Conservation (phyloP, 371 early-diverging fungal genomes). For the Furculomyces boomerangus region DNA sequence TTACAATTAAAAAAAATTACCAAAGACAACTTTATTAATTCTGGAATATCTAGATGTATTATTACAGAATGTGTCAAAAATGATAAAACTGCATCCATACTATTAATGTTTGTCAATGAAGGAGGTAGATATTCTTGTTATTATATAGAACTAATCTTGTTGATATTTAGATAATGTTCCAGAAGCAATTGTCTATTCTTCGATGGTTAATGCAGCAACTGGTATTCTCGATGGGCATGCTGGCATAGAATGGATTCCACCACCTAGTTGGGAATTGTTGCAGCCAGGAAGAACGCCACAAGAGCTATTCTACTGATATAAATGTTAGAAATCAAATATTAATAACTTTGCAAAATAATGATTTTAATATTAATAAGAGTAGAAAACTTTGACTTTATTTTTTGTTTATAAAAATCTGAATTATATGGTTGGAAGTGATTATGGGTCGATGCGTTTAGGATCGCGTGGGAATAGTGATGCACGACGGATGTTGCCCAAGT, state of each 20-base stretch:
- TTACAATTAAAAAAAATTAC: slow-evolving; percentile 1
- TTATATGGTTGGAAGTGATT: slow-evolving; percentile 24
- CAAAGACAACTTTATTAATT: slow-evolving; percentile 6
- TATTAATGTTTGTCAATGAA: slow-evolving; percentile 50
- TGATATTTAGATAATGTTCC: slow-evolving; percentile 35
- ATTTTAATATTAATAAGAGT: neutral
- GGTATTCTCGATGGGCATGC: slow-evolving; percentile 19
- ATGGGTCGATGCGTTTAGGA: slow-evolving; percentile 92
- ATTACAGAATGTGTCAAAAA: slow-evolving; percentile 8
- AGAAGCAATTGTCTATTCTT: slow-evolving; percentile 41
- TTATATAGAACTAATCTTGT: neutral
- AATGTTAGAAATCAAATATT: slow-evolving; percentile 1
- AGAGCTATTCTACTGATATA: slow-evolving; percentile 8
- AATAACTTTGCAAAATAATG: slow-evolving; percentile 4
- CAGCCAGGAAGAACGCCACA: slow-evolving; percentile 15
- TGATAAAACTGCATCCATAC: slow-evolving; percentile 23
- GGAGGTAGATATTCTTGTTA: slow-evolving; percentile 14
- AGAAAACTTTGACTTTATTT: neutral
- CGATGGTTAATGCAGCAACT: slow-evolving; percentile 33
- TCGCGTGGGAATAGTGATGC: slow-evolving; percentile 98
- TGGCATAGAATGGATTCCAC: slow-evolving; percentile 33
- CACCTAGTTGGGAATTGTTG: slow-evolving; percentile 47
- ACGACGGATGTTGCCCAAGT: slow-evolving; percentile 92
- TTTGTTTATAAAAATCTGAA: no score
- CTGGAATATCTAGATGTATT: slow-evolving; percentile 13